phyloP scores from a whole-genome alignment of 768 basidiomycete genomes.

The Tulasnella sp. region DNA sequence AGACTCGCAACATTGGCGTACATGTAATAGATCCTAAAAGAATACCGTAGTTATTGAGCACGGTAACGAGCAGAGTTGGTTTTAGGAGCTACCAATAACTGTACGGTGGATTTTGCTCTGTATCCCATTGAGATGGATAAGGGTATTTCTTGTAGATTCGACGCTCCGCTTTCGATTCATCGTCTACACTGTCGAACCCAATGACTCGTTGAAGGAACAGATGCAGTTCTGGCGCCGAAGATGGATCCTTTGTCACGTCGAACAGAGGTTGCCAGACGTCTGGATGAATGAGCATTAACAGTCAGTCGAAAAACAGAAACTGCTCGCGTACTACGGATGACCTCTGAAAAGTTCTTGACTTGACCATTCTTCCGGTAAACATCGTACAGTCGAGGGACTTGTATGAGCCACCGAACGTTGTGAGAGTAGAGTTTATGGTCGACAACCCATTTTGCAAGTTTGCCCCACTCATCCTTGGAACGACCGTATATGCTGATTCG shows the following conservation, averaged over 20 bases:
- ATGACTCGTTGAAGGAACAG: slow-evolving; percentile 90
- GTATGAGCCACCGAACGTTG: slow-evolving; percentile 97
- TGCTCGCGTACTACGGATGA: slow-evolving; percentile 66
- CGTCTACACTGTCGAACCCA: slow-evolving; percentile 98
- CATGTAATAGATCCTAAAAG: slow-evolving; percentile 86
- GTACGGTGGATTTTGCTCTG: slow-evolving; percentile 83
- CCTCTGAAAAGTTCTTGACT: slow-evolving; percentile 80
- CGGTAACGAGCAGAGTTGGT: neutral
- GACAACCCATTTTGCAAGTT: slow-evolving; percentile 94
- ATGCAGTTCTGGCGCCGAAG: slow-evolving; percentile 86
- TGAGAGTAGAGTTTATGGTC: slow-evolving; percentile 89
- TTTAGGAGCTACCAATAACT: slow-evolving; percentile 72
- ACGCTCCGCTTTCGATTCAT: slow-evolving; percentile 90
- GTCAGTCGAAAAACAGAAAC: neutral
- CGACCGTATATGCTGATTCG: slow-evolving; percentile 93
- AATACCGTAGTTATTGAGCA: neutral
- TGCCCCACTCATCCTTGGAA: slow-evolving; percentile 85
- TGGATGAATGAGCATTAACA: slow-evolving; percentile 29
- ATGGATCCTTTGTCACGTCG: slow-evolving; percentile 90
- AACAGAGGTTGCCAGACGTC: slow-evolving; percentile 91
- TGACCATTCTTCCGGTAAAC: slow-evolving; percentile 86
- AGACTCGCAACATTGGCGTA: slow-evolving; percentile 92
- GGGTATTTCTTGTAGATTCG: slow-evolving; percentile 92
- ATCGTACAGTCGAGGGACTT: slow-evolving; percentile 89
- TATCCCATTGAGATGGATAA: slow-evolving; percentile 83